Percentiles rank a stretch among this genome's conserved stretches.
Evolutionary conservation across 352 stramenopile species (phyloP).

Genomic region (Phytophthora gonapodyides): DNA sequence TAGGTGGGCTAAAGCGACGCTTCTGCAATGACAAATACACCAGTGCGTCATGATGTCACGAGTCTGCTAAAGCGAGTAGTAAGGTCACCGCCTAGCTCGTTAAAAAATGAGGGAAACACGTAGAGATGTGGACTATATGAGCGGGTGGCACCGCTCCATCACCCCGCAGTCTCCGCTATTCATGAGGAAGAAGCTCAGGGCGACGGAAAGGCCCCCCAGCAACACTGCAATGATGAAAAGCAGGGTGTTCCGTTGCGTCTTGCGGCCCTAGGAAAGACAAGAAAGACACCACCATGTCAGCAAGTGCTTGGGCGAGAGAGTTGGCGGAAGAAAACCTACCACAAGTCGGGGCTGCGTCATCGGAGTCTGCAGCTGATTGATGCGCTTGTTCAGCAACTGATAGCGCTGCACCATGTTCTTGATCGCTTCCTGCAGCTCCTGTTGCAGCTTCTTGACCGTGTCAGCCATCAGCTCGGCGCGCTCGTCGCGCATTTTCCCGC

Average conservation of each 20-base stretch:
- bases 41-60: slow-evolving; percentile 6
- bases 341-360: slow-evolving; percentile 44
- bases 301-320: slow-evolving; percentile 1
- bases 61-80: slow-evolving; percentile 1
- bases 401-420: slow-evolving; percentile 62
- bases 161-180: slow-evolving; percentile 46
- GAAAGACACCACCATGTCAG: slow-evolving; percentile 3
- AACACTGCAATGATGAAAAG: slow-evolving; percentile 33
- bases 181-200: slow-evolving; percentile 31
- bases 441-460: slow-evolving; percentile 61
- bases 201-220: slow-evolving; percentile 38
- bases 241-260: slow-evolving; percentile 30
- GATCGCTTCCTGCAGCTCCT: slow-evolving; percentile 62
- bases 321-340: slow-evolving; percentile 35
- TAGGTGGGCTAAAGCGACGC: slow-evolving; percentile 3
- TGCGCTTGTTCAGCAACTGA: slow-evolving; percentile 60
- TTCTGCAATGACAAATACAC: slow-evolving; percentile 10
- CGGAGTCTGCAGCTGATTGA: slow-evolving; percentile 60
- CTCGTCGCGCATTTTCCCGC: slow-evolving; percentile 69
- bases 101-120: slow-evolving; percentile 15
- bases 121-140: slow-evolving; percentile 44
- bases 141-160: slow-evolving; percentile 47
- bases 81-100: neutral
- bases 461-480: slow-evolving; percentile 62
- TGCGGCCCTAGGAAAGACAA: slow-evolving; percentile 32